Evolutionary conservation across 2,329 filamentous ascomycete species (phyloP), one percentile per base, ranked within the genome.

Genomic region (Emmonsia crescens): DNA sequence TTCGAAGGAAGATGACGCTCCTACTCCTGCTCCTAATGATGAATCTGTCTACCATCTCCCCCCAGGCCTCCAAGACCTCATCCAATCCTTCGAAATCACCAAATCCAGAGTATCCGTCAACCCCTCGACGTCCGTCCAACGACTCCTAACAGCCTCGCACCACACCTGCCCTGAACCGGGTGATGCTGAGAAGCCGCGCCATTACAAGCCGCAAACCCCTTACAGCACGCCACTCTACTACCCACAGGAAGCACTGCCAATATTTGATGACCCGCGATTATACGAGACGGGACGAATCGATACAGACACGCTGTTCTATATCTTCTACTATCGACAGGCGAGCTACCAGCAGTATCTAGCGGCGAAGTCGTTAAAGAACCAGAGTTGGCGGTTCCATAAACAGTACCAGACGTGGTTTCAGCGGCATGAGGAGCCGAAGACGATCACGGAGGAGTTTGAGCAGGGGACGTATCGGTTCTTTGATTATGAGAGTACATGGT

Each of bases 381-480:
- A 99, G 76, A 96, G 92, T 76, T 99, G 94, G 94, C 85, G 94
- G 61, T 99, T 99, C 75, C 94, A 99, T 78, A 99, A 99, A 80
- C 94, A 97, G 75, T 99, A 99, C 73, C 94, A 96, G 76, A 99
- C 94, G 1, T 99, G 94, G 94, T 99, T 99, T 72, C 94, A 99
- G 76, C 84, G 94, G 59, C 94, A 99, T 68, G 94, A 99, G 73
- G 94, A 99, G 79, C 94, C 94, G 21, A 99, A 99, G 81, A 92
- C 87, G 69, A 99, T 99, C 71, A 97, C 94, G 0, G 94, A 99
- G 76, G 94, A 99, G 77, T 97, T 91, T 72, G 94, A 99, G 78
- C 94, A 99, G 77, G 94, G 94, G 65, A 99, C 94, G 29, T 99
- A 99, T 79, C 87, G 94, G 58, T 99, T 99, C 81, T 99, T 99